Base-by-base conservation (phyloP, 805 yeast species). In the Ogataea dorogensis region DNA sequence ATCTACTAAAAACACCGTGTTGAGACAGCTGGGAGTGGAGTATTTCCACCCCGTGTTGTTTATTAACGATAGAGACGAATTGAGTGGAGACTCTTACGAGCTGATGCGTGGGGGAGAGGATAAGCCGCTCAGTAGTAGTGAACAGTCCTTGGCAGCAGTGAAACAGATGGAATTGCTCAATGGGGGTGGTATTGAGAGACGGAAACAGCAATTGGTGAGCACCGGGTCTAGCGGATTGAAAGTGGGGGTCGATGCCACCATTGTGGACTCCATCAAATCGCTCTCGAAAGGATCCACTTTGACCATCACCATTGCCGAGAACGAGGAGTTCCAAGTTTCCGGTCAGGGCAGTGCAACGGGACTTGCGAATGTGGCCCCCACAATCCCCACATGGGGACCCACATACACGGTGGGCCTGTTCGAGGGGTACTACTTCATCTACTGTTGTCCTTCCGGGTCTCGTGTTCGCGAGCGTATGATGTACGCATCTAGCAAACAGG, bases 391-490 rank as follows among this genome's bases (percentile, higher is more conserved):
- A 1, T 61, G 55, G 10, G 69, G 53, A 42, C 87, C 79, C 61
- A 86, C 63, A 52, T 88, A 78, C 56, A 75, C 76, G 19, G 46
- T 85, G 17, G 73, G 72, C 54, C 70, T 65, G 31, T 65, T 65
- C 43, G 48, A 46, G 6, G 61, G 56, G 2, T 49, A 52, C 24
- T 75, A 75, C 21, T 88, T 91, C 58, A 75, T 89, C 20, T 86
- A 86, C 56, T 72, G 91, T 6, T 89, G 96, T 59, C 98, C 98
- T 3, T 78, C 94, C 0, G 88, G 89, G 1, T 81, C 96, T 27
- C 81, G 79, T 61, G 93, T 93, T 25, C 84, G 81, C 59, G 93
- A 88, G 34, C 74, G 98, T 51, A 91, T 91, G 97, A 59, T 88
- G 33, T 87, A 88, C 54, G 98, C 98, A 1, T 75, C 95, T 3